A percentile compares a stretch with the other conserved stretches of the same genome.
phyloP scores from a whole-genome alignment of 2,329 filamentous ascomycete species.

The Alternaria triticina region DNA sequence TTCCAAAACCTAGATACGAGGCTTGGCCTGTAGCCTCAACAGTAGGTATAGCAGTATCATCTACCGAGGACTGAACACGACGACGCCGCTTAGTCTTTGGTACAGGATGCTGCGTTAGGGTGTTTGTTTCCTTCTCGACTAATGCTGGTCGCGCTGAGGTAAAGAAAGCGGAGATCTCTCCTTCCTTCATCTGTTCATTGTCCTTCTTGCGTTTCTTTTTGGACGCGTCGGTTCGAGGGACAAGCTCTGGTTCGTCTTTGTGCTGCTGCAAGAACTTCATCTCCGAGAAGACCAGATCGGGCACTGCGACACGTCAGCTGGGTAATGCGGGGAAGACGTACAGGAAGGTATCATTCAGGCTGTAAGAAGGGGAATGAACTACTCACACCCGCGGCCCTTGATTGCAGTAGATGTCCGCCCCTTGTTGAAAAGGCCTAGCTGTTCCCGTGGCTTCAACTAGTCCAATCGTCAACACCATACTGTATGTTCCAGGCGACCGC shows the following conservation, averaged over 20 bases:
- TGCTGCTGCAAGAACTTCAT: slow-evolving; percentile 56
- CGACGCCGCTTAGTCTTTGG: slow-evolving; percentile 11
- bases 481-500: slow-evolving; percentile 4
- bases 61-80: slow-evolving; percentile 14
- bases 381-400: slow-evolving; percentile 52
- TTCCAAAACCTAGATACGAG: slow-evolving; percentile 47
- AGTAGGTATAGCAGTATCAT: slow-evolving; percentile 29
- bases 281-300: slow-evolving; percentile 59
- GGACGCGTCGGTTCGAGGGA: slow-evolving; percentile 24
- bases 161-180: slow-evolving; percentile 57
- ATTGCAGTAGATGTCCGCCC: slow-evolving; percentile 56
- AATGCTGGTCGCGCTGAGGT: slow-evolving; percentile 36
- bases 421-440: slow-evolving; percentile 57
- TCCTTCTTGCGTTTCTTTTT: slow-evolving; percentile 44
- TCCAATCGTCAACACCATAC: slow-evolving; percentile 32
- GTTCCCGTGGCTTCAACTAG: slow-evolving; percentile 53
- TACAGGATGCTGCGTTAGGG: slow-evolving; percentile 2
- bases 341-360: neutral
- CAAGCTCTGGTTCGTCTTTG: slow-evolving; percentile 32
- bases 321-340: slow-evolving; percentile 6
- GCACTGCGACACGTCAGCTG: slow-evolving; percentile 49
- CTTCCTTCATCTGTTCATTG: slow-evolving; percentile 40
- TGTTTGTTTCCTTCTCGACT: slow-evolving; percentile 31
- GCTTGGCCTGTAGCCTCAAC: slow-evolving; percentile 45
- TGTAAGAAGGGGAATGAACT: slow-evolving; percentile 5